Conservation (phyloP, 1,139 yeast genomes). For the Pichia cactophila region DNA sequence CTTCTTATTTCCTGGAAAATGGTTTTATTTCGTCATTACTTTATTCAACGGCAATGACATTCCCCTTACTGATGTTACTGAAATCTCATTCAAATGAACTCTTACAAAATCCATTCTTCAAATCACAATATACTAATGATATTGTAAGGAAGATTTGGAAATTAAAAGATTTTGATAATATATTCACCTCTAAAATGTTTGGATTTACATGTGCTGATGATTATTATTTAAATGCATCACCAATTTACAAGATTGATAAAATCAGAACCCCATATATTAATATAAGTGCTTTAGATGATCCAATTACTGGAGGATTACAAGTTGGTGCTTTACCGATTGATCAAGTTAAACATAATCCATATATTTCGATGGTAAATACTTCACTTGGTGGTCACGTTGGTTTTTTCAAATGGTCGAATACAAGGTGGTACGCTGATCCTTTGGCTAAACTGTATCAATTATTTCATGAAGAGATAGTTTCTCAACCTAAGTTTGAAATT, state of each 20-base stretch:
- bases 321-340: slow-evolving; percentile 50
- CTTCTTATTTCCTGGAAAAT: slow-evolving; percentile 41
- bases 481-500: slow-evolving; percentile 9
- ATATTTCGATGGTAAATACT: slow-evolving; percentile 56
- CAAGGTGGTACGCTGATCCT: slow-evolving; percentile 50
- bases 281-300: slow-evolving; percentile 74
- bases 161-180: slow-evolving; percentile 59
- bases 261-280: slow-evolving; percentile 63
- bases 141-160: slow-evolving; percentile 18
- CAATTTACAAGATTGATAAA: slow-evolving; percentile 46
- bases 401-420: slow-evolving; percentile 42
- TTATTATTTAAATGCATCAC: slow-evolving; percentile 66
- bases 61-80: slow-evolving; percentile 54
- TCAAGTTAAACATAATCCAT: slow-evolving; percentile 63
- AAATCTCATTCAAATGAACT: slow-evolving; percentile 55
- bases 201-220: slow-evolving; percentile 67
- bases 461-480: slow-evolving; percentile 12
- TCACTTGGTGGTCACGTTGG: slow-evolving; percentile 86
- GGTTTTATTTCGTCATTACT: slow-evolving; percentile 55
- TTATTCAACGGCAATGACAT: slow-evolving; percentile 61
- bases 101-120: slow-evolving; percentile 32
- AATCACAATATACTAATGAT: slow-evolving; percentile 20
- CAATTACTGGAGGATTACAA: slow-evolving; percentile 51
- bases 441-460: slow-evolving; percentile 28
- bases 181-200: slow-evolving; percentile 63